Conservation (phyloP, 2,329 filamentous ascomycete genomes). For the Rutstroemia sydowiana region DNA sequence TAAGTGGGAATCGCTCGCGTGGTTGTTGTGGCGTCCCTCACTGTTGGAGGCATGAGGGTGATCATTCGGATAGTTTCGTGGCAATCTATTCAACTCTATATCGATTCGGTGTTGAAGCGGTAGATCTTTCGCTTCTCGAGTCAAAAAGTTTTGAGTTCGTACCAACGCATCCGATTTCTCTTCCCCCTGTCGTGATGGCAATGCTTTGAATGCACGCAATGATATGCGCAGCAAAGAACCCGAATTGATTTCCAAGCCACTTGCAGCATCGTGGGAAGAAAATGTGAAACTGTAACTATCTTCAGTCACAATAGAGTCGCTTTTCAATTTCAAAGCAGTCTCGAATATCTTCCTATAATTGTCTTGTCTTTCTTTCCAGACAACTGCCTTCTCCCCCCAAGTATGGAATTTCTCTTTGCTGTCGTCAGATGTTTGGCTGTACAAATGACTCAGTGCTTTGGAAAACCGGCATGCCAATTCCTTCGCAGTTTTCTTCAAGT, state of each 20-base stretch:
- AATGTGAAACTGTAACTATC: neutral
- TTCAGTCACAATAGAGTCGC: constrained; percentile 7
- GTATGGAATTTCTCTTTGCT: neutral
- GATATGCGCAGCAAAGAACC: neutral
- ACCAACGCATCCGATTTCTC: neutral
- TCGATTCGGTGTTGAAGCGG: neutral
- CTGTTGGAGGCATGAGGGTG: no score
- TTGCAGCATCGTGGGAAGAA: no score
- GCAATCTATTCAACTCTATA: neutral
- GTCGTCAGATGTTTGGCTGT: neutral
- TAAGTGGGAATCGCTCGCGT: no score
- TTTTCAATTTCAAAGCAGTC: constrained; percentile 12
- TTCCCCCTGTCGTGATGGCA: neutral
- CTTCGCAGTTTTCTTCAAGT: constrained; percentile 3
- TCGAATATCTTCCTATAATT: constrained; percentile 12
- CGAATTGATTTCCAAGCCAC: neutral
- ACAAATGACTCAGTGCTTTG: constrained; percentile 4
- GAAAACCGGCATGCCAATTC: constrained; percentile 7
- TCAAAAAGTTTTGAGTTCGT: neutral
- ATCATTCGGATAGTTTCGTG: no score
- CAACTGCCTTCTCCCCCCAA: constrained; percentile 5
- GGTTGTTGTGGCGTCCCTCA: no score
- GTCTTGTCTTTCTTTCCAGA: constrained; percentile 4
- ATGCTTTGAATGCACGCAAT: neutral
- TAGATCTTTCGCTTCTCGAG: neutral